Evolutionary conservation across 2,329 filamentous ascomycete genomes (phyloP), one percentile per base, ranked within the genome.

Genomic region (Phoma sp.): DNA sequence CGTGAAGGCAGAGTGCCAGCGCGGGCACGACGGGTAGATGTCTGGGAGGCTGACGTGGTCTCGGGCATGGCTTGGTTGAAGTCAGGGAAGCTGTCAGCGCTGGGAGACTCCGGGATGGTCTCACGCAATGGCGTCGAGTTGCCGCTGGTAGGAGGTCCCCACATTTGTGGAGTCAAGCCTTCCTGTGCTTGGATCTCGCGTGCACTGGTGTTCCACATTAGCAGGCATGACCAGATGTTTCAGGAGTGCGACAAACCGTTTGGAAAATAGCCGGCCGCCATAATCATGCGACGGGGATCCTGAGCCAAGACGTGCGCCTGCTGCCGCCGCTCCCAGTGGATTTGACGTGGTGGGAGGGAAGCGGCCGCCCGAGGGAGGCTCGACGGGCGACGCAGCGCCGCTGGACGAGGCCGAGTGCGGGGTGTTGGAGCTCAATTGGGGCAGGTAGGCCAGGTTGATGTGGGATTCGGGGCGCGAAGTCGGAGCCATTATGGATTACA

Each of bases 101-200:
- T 95, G 26, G 95, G 95, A 29, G 93, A 97, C 78, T 99, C 95
- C 60, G 93, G 93, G 57, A 99, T 98, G 62, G 93, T 97, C 80
- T 98, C 95, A 70, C 95, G 91, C 45, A 99, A 84, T 65, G 95
- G 95, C 34, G 93, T 97, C 17, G 93, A 97, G 76, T 96, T 93
- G 62, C 93, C 95, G 74, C 93, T 97, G 50, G 93, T 96, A 42
- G 95, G 93, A 62, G 95, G 93, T 10, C 95, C 92, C 95, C 95
- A 98, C 46, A 88, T 77, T 75, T 85, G 83, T 71, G 82, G 88
- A 73, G 81, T 80, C 42, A 96, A 83, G 45, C 93, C 93, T 83
- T 98, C 93, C 79, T 97, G 93, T 48, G 93, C 93, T 80, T 98
- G 93, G 59, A 98, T 97, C 77, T 99, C 95, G 75, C 95, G 86